These are phyloP conservation scores for Biscogniauxia mediterranea DNA, from an alignment of 2,329 filamentous ascomycete species.

Conservation along the genomic window DNA sequence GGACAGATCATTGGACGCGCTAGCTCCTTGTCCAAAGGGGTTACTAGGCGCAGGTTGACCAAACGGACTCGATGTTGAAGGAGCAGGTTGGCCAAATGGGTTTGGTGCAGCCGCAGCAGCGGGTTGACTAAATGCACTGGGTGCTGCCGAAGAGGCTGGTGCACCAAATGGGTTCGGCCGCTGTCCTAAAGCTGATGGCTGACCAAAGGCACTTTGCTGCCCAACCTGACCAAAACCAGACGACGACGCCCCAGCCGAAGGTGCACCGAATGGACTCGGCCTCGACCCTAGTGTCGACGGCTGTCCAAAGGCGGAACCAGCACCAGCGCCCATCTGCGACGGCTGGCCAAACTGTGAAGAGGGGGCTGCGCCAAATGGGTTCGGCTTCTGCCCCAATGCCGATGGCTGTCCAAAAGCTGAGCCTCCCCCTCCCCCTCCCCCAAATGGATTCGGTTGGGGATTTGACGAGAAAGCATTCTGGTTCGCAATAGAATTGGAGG, in stretches of 20 bases:
- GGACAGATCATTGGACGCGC: constrained; percentile 16
- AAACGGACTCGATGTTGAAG: constrained; percentile 30
- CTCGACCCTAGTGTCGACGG: constrained; percentile 28
- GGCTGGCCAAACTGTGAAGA: constrained; percentile 33
- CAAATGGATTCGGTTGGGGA: constrained; percentile 31
- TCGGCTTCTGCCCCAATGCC: constrained; percentile 25
- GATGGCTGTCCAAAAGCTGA: constrained; percentile 42
- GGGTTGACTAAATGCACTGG: constrained; percentile 34
- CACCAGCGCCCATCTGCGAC: constrained; percentile 27
- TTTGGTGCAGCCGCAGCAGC: constrained; percentile 20
- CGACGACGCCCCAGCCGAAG: constrained; percentile 13
- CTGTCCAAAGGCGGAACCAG: constrained; percentile 22
- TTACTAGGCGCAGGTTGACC: constrained; percentile 28
- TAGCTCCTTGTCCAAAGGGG: constrained; percentile 31
- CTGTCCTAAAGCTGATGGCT: constrained; percentile 36
- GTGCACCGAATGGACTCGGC: constrained; percentile 30
- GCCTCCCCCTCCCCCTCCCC: constrained; percentile 6
- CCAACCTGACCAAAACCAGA: constrained; percentile 34
- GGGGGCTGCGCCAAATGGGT: neutral
- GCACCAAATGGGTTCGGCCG: constrained; percentile 24
- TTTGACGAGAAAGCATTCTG: constrained; percentile 40
- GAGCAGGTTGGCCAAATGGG: constrained; percentile 28
- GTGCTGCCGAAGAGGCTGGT: constrained; percentile 13
- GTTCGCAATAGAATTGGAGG: constrained; percentile 31
- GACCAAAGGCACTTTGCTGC: constrained; percentile 35